These are phyloP conservation scores for Trichoderma polysporum DNA, from an alignment of 2,329 filamentous ascomycete genomes.

Conservation along the genomic window DNA sequence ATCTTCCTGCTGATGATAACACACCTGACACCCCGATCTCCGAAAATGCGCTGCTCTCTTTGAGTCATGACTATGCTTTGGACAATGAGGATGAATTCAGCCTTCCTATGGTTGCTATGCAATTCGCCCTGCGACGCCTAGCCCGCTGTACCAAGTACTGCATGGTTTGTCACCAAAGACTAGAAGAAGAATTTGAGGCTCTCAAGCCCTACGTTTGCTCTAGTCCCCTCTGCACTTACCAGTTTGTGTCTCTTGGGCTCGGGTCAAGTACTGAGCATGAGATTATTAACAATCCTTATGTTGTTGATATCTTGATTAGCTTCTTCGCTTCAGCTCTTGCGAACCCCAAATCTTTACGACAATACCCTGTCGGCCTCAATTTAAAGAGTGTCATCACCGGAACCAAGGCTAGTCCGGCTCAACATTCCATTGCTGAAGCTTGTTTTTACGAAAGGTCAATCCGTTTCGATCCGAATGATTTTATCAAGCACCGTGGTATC, in stretches of 20 bases:
- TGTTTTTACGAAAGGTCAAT: slow-evolving; percentile 10
- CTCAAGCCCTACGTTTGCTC: slow-evolving; percentile 80
- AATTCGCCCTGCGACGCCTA: slow-evolving; percentile 75
- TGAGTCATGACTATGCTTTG: slow-evolving; percentile 34
- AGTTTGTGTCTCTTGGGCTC: slow-evolving; percentile 84
- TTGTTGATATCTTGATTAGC: slow-evolving; percentile 80
- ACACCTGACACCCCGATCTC: slow-evolving; percentile 3
- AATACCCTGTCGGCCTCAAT: slow-evolving; percentile 45
- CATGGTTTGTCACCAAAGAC: slow-evolving; percentile 74
- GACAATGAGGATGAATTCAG: slow-evolving; percentile 41
- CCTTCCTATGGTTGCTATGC: slow-evolving; percentile 61
- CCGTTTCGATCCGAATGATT: neutral
- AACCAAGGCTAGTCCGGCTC: neutral
- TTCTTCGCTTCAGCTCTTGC: slow-evolving; percentile 69
- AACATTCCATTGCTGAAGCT: neutral
- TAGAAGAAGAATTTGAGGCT: slow-evolving; percentile 63
- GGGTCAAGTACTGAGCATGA: slow-evolving; percentile 85
- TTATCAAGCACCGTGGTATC: neutral
- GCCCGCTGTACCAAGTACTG: slow-evolving; percentile 84
- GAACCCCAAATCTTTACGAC: slow-evolving; percentile 38
- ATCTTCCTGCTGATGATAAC: neutral
- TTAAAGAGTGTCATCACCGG: slow-evolving; percentile 34
- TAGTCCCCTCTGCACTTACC: slow-evolving; percentile 73
- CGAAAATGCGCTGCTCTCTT: slow-evolving; percentile 19
- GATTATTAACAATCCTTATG: slow-evolving; percentile 72